Base-by-base conservation (phyloP, 164 flowering plant species). In the Liquidambar formosana region DNA sequence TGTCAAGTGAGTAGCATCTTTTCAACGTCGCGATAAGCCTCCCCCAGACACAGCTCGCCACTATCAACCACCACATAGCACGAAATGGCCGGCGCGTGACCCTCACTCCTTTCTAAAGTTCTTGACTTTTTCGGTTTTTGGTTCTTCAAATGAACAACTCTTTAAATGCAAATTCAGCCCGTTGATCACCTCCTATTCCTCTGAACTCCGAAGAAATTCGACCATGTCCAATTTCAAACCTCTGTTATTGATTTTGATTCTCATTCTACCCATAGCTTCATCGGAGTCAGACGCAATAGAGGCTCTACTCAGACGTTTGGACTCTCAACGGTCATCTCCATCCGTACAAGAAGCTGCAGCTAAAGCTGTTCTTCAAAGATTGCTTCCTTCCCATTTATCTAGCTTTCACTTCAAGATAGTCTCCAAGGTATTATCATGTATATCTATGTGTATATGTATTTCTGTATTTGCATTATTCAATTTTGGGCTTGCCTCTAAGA, bases 291-390 rank as follows among this genome's bases (percentile, higher is more conserved):
- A 80, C 62, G 77, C 74, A 44, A 81, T 94, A 33, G 77, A 76
- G 54, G 74, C 70, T 33, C 3, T 94, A 18, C 64, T 77, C 43
- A 65, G 48, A 19, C 87, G 88, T 33, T 78, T 90, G 68, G 85
- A 88, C 33, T 63, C 85, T 63, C 67, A 86, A 75, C 51, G 80
- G 45, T 61, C 85, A 33, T 63, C 89, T 58, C 73, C 90, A 1
- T 70, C 83, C 9, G 81, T 78, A 21, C 98, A 92, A 74, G 90
- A 86, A 80, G 73, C 85, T 67, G 96, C 98, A 52, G 96, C 88
- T 12, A 80, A 75, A 60, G 89, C 75, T 43, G 74, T 92, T 47
- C 80, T 94, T 44, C 62, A 63, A 54, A 88, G 97, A 78, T 71
- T 92, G 76, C 80, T 94, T 68, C 97, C 97, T 4, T 62, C 87